A percentile compares a stretch with the other conserved stretches of the same genome.
phyloP scores from a whole-genome alignment of 2,329 filamentous ascomycete genomes.

The Canariomyces notabilis region DNA sequence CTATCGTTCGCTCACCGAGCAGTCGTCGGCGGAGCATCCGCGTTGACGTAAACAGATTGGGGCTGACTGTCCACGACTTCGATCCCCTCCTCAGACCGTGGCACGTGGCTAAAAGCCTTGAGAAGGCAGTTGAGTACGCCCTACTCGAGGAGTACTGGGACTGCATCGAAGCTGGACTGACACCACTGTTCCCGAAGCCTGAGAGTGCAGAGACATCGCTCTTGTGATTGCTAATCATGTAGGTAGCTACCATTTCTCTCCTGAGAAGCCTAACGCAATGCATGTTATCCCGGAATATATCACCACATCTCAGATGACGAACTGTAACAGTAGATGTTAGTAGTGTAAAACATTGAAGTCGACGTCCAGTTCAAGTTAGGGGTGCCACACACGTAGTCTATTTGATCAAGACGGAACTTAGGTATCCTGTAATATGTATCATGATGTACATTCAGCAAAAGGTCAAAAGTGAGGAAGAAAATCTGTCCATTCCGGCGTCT shows the following conservation, averaged over 20 bases:
- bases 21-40: neutral
- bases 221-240: neutral
- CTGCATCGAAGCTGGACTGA: neutral
- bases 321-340: too few relatives aligned
- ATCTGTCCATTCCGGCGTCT: slow-evolving; percentile 7
- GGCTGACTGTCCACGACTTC: neutral
- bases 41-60: neutral
- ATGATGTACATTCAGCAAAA: too few relatives aligned
- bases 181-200: neutral
- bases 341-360: too few relatives aligned
- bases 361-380: too few relatives aligned
- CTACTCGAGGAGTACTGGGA: slow-evolving; percentile 2
- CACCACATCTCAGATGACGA: too few relatives aligned
- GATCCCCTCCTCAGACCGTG: neutral
- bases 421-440: too few relatives aligned
- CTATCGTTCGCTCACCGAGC: neutral
- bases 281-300: too few relatives aligned
- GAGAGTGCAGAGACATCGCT: neutral
- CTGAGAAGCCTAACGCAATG: too few relatives aligned
- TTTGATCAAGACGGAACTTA: too few relatives aligned
- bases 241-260: too few relatives aligned
- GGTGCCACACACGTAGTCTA: too few relatives aligned
- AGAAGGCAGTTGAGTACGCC: neutral
- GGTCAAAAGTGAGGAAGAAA: neutral
- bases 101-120: neutral